Evolutionary conservation across 2,329 filamentous ascomycete species (phyloP).

Genomic region (Epichloe sp.): DNA sequence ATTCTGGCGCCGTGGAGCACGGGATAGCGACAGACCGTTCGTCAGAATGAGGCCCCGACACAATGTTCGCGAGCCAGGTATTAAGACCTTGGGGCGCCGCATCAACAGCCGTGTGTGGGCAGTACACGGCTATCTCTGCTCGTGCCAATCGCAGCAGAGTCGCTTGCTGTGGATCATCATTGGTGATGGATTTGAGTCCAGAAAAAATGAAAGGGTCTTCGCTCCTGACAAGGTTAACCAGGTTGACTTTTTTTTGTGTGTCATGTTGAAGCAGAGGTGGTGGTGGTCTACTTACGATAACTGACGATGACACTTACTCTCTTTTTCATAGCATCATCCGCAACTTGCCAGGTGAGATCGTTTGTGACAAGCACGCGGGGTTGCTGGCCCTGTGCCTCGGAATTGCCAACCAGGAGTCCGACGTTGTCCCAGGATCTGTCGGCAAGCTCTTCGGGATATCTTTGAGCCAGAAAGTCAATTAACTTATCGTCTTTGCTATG

Average conservation of each 20-base stretch:
- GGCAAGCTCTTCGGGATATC: constrained; percentile 80
- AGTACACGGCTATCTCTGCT: constrained; percentile 87
- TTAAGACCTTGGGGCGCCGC: constrained; percentile 74
- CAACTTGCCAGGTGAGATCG: constrained; percentile 80
- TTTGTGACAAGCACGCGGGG: constrained; percentile 52
- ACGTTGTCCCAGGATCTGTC: constrained; percentile 94
- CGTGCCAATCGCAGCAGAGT: constrained; percentile 71
- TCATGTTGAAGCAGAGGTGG: background rate
- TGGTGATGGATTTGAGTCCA: constrained; percentile 76
- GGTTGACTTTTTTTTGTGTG: too few species aligned
- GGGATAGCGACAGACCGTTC: constrained; percentile 32
- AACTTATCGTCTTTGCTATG: too few species aligned
- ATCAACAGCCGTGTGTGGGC: constrained; percentile 89
- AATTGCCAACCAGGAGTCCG: constrained; percentile 53
- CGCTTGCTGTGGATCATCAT: constrained; percentile 73
- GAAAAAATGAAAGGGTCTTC: constrained; percentile 93
- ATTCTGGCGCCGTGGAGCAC: constrained; percentile 27
- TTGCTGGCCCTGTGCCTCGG: constrained; percentile 18
- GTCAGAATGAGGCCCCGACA: constrained; percentile 41
- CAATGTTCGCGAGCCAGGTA: constrained; percentile 84
- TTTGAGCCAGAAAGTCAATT: constrained; percentile 18
- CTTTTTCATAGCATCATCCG: constrained; percentile 72
- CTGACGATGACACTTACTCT: constrained; percentile 70
- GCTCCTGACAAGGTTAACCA: background rate
- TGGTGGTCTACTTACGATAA: constrained; percentile 52